Conservation (phyloP, 129 eudicot species). For the Deinandra increscens region DNA sequence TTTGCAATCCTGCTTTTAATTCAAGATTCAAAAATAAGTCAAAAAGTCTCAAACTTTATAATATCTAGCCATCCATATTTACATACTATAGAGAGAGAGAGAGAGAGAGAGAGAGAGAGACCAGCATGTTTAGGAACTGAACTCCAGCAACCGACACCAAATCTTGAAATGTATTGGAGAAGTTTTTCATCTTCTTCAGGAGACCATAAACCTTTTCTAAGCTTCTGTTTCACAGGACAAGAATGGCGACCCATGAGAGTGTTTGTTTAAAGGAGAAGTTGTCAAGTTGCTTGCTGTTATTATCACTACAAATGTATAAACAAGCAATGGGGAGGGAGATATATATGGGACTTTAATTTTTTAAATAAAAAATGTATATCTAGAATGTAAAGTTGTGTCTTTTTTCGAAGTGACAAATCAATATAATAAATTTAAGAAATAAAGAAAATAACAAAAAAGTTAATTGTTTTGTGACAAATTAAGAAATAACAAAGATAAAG, state of each 20-base stretch:
- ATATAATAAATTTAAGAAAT: not conserved
- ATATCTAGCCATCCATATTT: not conserved
- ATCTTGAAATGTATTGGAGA: conserved; percentile 67
- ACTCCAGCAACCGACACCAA: conserved; percentile 98
- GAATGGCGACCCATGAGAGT: conserved; percentile 76
- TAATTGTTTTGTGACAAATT: conserved; percentile 20
- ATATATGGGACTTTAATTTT: not conserved
- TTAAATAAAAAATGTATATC: not conserved
- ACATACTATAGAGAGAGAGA: not conserved
- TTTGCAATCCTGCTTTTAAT: conserved; percentile 69
- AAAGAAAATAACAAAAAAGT: not conserved
- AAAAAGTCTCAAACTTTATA: conserved; percentile 18
- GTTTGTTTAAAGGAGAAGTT: conserved; percentile 33
- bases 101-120: conserved; percentile 16
- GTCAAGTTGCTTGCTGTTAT: conserved; percentile 35
- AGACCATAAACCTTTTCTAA: conserved; percentile 92
- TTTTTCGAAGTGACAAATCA: conserved; percentile 31
- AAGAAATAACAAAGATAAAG: conserved; percentile 28
- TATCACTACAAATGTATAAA: conserved; percentile 33
- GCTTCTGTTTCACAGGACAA: conserved; percentile 66
- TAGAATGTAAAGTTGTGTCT: conserved; percentile 25
- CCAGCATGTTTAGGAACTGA: conserved; percentile 92
- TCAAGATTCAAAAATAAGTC: conserved; percentile 23
- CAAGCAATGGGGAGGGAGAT: conserved; percentile 19
- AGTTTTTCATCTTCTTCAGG: conserved; percentile 97